Base-by-base conservation (phyloP, 257 asterid species). In the Schizonepeta tenuifolia region DNA sequence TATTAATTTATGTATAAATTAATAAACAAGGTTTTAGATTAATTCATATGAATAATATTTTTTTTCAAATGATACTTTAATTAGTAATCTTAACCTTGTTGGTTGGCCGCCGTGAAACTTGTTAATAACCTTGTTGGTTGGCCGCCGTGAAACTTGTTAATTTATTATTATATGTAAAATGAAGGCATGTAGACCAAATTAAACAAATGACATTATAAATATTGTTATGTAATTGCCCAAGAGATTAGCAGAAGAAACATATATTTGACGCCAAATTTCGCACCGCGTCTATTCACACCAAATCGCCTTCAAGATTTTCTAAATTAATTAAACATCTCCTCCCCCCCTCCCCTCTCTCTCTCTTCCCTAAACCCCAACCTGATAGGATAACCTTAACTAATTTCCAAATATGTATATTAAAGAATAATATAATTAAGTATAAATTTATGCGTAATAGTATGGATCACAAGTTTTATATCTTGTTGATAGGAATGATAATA, bases 181-280 rank as follows among this genome's bases (percentile, higher is more conserved):
- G 26, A 8, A 35, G 67, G 14, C 31, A 50, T 67, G 73, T 64
- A 68, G 73, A 64, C 73, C 73, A 51, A 68, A 18, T 17, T 50
- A 49, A 10, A 59, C 18, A 62, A 65, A 65, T 65, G 24, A 17
- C 28, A 20, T n/a, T n/a, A n/a, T n/a, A n/a, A n/a, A n/a, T n/a
- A n/a, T n/a, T n/a, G n/a, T n/a, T n/a, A 36, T 18, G 4, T 10
- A 36, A 36, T 43, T 12, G 4, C 9, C 28, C 33, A 49, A 49
- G 4, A 44, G 4, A 43, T 13, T 51, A 15, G 13, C 28, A 44
- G 3, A 49, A 36, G n/a, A 26, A 22, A 44, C 75, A 31, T 43
- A 9, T 9, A 61, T 3, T 31, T 60, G 28, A 21, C 1, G 15
- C 69, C 68, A 59, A 60, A 71, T 36, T 20, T 59, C 56, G 2